A percentile compares a stretch with the other conserved stretches of the same genome.
These are phyloP conservation scores for Gypsophila paniculata DNA, from an alignment of 179 eudicot species.

Conservation along the genomic window DNA sequence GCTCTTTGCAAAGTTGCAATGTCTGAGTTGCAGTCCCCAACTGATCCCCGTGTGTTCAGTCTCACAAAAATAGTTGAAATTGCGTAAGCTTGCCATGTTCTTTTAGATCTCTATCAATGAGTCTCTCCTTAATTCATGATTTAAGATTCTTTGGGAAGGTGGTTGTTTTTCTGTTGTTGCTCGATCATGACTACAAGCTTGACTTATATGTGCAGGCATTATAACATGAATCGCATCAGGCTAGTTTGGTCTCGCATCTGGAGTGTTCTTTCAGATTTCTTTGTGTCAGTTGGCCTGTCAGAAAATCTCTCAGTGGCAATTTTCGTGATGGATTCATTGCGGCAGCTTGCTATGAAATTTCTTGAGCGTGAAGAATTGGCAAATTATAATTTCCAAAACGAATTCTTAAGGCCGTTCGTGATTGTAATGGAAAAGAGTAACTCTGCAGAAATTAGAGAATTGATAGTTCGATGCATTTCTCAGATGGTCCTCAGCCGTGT, in stretches of 20 bases:
- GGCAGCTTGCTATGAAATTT: conserved; percentile 97
- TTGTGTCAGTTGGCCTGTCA: conserved; percentile 90
- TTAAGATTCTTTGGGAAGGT: conserved; percentile 2
- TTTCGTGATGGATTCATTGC: conserved; percentile 95
- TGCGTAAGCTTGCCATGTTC: conserved; percentile 71
- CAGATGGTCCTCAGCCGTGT: conserved; percentile 98
- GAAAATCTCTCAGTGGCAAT: conserved; percentile 97
- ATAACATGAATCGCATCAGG: conserved; percentile 95
- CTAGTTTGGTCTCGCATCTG: conserved; percentile 98
- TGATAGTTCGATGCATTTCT: conserved; percentile 88
- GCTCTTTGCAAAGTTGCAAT: conserved; percentile 97
- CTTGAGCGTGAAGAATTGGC: conserved; percentile 97
- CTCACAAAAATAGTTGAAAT: conserved; percentile 97
- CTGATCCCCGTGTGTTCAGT: conserved; percentile 97
- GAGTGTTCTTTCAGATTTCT: conserved; percentile 95
- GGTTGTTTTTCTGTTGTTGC: neutral
- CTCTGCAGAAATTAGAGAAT: conserved; percentile 89
- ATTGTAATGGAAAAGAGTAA: conserved; percentile 85
- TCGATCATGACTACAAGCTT: neutral
- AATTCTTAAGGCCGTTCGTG: conserved; percentile 89
- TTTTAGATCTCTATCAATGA: conserved; percentile 16
- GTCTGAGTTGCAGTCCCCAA: conserved; percentile 94
- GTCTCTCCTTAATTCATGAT: neutral
- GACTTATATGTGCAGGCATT: conserved; percentile 76
- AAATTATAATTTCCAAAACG: conserved; percentile 94